These are phyloP conservation scores for Phytophthora colocasiae DNA, from an alignment of 352 stramenopile genomes.

Conservation along the genomic window DNA sequence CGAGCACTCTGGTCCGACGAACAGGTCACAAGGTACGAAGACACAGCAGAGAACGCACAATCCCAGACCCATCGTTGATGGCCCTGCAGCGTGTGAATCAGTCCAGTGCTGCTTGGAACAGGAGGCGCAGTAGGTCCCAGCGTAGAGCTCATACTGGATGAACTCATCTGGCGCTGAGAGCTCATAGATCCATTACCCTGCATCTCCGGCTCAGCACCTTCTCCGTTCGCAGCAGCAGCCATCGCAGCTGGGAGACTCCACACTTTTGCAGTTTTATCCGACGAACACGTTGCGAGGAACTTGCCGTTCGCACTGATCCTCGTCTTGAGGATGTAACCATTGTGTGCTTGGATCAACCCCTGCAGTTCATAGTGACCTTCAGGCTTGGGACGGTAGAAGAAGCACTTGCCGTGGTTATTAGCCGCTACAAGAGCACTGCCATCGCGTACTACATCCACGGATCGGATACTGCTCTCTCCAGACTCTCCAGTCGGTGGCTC, in stretches of 20 bases:
- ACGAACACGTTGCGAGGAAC: slow-evolving; percentile 93
- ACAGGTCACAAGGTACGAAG: slow-evolving; percentile 96
- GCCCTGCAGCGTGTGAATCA: slow-evolving; percentile 84
- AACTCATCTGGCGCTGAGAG: slow-evolving; percentile 39
- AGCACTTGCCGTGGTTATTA: slow-evolving; percentile 96
- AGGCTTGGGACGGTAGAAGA: slow-evolving; percentile 89
- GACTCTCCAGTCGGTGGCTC: slow-evolving; percentile 58
- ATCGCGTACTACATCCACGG: slow-evolving; percentile 94
- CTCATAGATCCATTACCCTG: slow-evolving; percentile 41
- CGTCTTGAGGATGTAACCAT: slow-evolving; percentile 93
- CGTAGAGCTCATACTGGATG: slow-evolving; percentile 43
- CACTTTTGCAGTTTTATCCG: slow-evolving; percentile 94
- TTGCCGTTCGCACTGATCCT: slow-evolving; percentile 87
- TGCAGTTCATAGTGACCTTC: slow-evolving; percentile 74
- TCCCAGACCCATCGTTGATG: slow-evolving; percentile 99
- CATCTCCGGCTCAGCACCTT: slow-evolving; percentile 31
- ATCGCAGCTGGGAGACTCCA: slow-evolving; percentile 69
- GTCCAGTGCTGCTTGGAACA: slow-evolving; percentile 45
- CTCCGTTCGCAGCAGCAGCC: slow-evolving; percentile 27
- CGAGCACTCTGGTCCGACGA: slow-evolving; percentile 96
- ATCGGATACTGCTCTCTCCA: slow-evolving; percentile 87
- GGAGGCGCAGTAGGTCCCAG: slow-evolving; percentile 26
- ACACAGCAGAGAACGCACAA: slow-evolving; percentile 97
- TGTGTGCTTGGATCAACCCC: slow-evolving; percentile 83
- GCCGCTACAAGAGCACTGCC: slow-evolving; percentile 91